Percentiles rank a stretch among this genome's conserved stretches.
phyloP scores from a whole-genome alignment of 2,329 filamentous ascomycete genomes.

The Periconia digitata region DNA sequence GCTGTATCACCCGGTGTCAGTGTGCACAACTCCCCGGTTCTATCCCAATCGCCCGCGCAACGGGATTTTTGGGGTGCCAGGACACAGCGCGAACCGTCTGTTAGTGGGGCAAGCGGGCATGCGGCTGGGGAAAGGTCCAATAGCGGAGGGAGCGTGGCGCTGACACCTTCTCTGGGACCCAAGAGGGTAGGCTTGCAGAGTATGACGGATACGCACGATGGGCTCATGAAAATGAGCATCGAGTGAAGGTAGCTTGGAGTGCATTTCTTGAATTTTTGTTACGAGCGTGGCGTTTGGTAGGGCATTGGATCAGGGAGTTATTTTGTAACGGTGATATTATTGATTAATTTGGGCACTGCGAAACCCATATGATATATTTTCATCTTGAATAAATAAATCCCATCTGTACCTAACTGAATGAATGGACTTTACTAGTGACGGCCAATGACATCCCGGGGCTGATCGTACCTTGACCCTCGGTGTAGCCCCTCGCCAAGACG shows the following conservation, averaged over 20 bases:
- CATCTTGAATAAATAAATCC: background rate
- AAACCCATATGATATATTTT: background rate
- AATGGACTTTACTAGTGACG: background rate
- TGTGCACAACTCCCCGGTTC: slow-evolving; percentile 83
- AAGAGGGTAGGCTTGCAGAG: slow-evolving; percentile 68
- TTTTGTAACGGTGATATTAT: slow-evolving; percentile 4
- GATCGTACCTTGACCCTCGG: background rate
- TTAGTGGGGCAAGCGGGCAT: slow-evolving; percentile 45
- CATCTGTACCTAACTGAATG: background rate
- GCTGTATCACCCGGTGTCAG: slow-evolving; percentile 92
- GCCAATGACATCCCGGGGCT: slow-evolving; percentile 8
- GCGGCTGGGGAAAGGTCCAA: slow-evolving; percentile 53
- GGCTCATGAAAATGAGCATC: slow-evolving; percentile 96
- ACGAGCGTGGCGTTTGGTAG: slow-evolving; percentile 31
- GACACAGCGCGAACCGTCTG: slow-evolving; percentile 58
- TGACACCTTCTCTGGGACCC: slow-evolving; percentile 46
- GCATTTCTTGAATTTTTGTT: slow-evolving; percentile 4
- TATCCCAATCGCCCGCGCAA: slow-evolving; percentile 78
- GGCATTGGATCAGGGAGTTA: background rate
- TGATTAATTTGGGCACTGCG: background rate
- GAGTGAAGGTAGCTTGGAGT: slow-evolving; percentile 69
- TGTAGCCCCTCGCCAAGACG: slow-evolving; percentile 15
- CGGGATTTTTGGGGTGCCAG: slow-evolving; percentile 76
- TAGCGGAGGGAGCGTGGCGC: slow-evolving; percentile 51
- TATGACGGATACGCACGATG: slow-evolving; percentile 94